A percentile compares a stretch with the other conserved stretches of the same genome.
phyloP scores from a whole-genome alignment of 805 yeast genomes.

The Schwanniomyces yamadae region DNA sequence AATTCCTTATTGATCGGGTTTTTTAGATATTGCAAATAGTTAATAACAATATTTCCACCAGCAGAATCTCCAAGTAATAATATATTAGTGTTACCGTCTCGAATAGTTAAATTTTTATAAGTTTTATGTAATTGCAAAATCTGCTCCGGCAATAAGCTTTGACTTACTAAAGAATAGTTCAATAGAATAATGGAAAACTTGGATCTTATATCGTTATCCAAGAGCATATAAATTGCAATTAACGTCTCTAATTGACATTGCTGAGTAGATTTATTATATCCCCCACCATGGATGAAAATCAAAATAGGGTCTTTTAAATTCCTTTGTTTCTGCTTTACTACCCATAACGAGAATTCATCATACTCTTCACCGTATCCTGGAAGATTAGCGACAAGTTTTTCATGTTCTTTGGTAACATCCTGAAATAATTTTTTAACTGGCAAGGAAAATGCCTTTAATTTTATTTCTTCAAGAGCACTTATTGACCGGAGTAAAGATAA shows the following conservation, averaged over 20 bases:
- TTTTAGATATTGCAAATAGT: conserved; percentile 28
- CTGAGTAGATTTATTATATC: conserved; percentile 1
- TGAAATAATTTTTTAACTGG: too few species aligned
- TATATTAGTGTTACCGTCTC: conserved; percentile 28
- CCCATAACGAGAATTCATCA: conserved; percentile 21
- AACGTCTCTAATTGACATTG: conserved; percentile 27
- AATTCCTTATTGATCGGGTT: conserved; percentile 8
- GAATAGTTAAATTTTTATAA: conserved; percentile 20
- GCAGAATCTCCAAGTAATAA: conserved; percentile 43
- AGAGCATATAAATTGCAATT: conserved; percentile 26
- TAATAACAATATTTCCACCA: conserved; percentile 38
- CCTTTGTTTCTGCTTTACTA: conserved; percentile 26
- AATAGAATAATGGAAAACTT: conserved; percentile 26
- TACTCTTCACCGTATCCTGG: conserved; percentile 2
- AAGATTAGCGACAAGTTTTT: not conserved
- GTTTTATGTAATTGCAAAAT: conserved; percentile 28
- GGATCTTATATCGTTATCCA: conserved; percentile 18
- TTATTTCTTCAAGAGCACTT: too few species aligned
- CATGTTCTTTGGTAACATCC: too few species aligned
- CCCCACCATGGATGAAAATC: conserved; percentile 40
- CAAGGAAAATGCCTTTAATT: too few species aligned
- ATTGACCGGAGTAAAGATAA: too few species aligned
- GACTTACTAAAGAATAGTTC: conserved; percentile 31
- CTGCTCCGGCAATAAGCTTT: conserved; percentile 35
- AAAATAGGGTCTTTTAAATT: conserved; percentile 28